Base-by-base conservation (phyloP, 306 rosid species). In the Cucurbita ficifolia region DNA sequence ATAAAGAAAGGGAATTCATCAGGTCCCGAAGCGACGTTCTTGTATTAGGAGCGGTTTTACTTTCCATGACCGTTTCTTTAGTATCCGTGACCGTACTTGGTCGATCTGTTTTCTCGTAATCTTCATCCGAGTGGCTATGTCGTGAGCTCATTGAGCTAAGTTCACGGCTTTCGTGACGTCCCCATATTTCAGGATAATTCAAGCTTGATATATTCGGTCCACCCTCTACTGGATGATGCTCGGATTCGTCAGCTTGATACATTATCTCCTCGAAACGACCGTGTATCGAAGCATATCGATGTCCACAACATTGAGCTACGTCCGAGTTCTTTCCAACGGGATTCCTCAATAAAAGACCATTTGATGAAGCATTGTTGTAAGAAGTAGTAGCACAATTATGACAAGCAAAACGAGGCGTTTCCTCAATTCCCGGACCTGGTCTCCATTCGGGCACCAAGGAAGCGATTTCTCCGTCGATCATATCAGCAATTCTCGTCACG, bases 241-340 rank as follows among this genome's bases (percentile, higher is more conserved):
- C 83, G 21, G 84, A 79, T 17, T 83, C 87, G 19, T 84, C 92
- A 9, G 86, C 87, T 77, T 77, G 87, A 48, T 85, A 88, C 4
- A 86, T 87, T 19, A 92, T 68, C 93, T 92, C 98, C 86, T 87
- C 98, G 16, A 92, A 92, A 58, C 98, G 88, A 12, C 98, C 97
- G 2, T 84, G 97, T 87, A 82, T 80, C 8, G 91, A 90, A 64
- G 90, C 82, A 72, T 92, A 88, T 51, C 90, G 87, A 40, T 70
- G 75, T 67, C 74, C 80, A 63, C 88, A 83, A 79, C 92, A 85
- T 49, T 84, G 88, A 81, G 70, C 77, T 82, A 59, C 79, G 76
- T 79, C 87, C 58, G 52, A 67, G 82, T 81, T 76, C 75, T 80
- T 83, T 63, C 77, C 76, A 50, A 77, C 73, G 4, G 65, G 78